These are phyloP conservation scores for Globisporangium viniferum DNA, from an alignment of 352 stramenopile genomes.

Conservation along the genomic window DNA sequence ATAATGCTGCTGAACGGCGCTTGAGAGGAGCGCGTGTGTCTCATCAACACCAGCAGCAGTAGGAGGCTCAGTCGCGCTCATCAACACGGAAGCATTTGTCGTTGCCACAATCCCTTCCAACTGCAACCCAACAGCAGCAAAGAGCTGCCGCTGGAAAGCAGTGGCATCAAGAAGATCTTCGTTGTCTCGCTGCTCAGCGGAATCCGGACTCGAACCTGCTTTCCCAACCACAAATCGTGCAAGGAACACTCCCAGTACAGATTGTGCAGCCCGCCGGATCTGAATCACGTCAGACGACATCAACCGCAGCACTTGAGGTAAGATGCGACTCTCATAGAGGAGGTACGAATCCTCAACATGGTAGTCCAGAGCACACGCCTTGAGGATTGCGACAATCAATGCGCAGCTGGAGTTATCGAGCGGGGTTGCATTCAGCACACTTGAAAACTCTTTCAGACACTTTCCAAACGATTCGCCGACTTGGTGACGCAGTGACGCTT, in stretches of 20 bases:
- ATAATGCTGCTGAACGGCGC: conserved; percentile 18
- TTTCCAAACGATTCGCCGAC: conserved; percentile 49
- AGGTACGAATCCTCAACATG: conserved; percentile 74
- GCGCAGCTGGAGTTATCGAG: conserved; percentile 23
- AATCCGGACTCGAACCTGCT: conserved; percentile 17
- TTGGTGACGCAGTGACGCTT: conserved; percentile 35
- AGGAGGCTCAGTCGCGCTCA: not conserved
- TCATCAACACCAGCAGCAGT: not conserved
- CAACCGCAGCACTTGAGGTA: conserved; percentile 52
- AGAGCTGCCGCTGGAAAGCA: conserved; percentile 65
- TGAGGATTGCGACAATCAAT: conserved; percentile 47
- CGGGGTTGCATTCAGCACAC: conserved; percentile 22
- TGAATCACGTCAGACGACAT: conserved; percentile 39
- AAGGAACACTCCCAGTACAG: conserved; percentile 51
- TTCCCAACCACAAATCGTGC: conserved; percentile 57
- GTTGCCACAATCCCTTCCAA: conserved; percentile 45
- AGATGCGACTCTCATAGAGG: conserved; percentile 57
- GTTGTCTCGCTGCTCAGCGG: conserved; percentile 3
- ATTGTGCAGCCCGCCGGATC: conserved; percentile 53
- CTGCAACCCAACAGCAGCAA: conserved; percentile 63
- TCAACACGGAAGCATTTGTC: conserved; percentile 10
- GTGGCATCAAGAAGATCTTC: conserved; percentile 33
- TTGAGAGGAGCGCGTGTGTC: not conserved
- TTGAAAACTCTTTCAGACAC: conserved; percentile 36
- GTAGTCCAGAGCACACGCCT: conserved; percentile 64